These are phyloP conservation scores for Lactarius sanguifluus DNA, from an alignment of 768 basidiomycete genomes.

Conservation along the genomic window DNA sequence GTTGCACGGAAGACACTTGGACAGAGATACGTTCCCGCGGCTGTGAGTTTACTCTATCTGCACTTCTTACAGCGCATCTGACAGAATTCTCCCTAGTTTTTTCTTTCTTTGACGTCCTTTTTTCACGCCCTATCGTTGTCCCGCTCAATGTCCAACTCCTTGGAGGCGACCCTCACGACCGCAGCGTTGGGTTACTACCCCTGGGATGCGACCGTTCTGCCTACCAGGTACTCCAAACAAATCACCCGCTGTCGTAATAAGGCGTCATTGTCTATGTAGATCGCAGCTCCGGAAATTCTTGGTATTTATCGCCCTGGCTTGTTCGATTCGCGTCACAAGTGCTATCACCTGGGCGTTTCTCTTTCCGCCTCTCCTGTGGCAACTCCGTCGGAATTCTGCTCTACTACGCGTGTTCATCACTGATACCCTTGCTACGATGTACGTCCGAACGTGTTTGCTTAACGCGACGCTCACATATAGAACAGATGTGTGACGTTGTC, in stretches of 20 bases:
- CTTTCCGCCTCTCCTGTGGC: conserved; percentile 57
- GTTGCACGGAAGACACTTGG: conserved; percentile 62
- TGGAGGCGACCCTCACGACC: conserved; percentile 84
- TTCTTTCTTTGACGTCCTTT: conserved; percentile 81
- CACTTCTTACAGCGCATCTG: not conserved
- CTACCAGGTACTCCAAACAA: conserved; percentile 29
- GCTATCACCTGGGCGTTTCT: conserved; percentile 82
- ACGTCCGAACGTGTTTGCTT: conserved; percentile 14
- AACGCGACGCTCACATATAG: conserved; percentile 7
- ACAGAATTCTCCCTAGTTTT: conserved; percentile 47
- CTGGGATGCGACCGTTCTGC: conserved; percentile 45
- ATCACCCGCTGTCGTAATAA: not conserved
- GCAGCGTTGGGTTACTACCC: conserved; percentile 78
- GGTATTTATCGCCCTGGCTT: conserved; percentile 70
- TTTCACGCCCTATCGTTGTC: conserved; percentile 85
- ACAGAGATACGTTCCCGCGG: conserved; percentile 52
- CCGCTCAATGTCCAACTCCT: conserved; percentile 87
- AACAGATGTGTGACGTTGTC: conserved; percentile 20
- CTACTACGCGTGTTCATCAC: conserved; percentile 38
- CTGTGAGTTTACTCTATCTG: conserved; percentile 50
- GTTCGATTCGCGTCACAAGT: conserved; percentile 86
- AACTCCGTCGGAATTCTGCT: conserved; percentile 40
- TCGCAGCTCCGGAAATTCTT: conserved; percentile 40
- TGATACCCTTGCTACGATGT: conserved; percentile 51
- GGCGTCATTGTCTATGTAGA: conserved; percentile 34